Evolutionary conservation across 1,284 basidiomycete genomes (phyloP), one percentile per base, ranked within the genome.

Genomic region (Ceratobasidium sp.): DNA sequence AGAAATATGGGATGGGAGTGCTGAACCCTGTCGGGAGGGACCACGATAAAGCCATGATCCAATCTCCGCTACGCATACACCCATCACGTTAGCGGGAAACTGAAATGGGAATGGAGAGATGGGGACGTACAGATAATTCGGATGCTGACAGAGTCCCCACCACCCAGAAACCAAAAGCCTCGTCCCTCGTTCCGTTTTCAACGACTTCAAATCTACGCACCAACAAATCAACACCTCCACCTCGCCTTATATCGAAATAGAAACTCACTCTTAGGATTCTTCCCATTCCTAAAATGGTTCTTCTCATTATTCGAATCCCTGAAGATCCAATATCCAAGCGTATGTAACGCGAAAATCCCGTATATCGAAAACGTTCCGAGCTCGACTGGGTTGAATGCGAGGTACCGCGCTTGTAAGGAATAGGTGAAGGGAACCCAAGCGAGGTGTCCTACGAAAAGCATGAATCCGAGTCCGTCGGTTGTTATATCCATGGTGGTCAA

Each of bases 401-500:
- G 90, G 84, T 94, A 99, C 73, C 96, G 92, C 1, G 97, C 95
- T 84, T 99, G 97, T 6, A 99, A 89, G 27, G 91, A 91, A 84
- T 99, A 99, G 17, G 91, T 91, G 84, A 99, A 98, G 6, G 98
- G 97, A 9, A 99, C 94, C 94, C 95, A 99, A 22, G 91, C 86
- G 31, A 99, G 89, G 82, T 99, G 96, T 60, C 97, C 98, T 62
- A 98, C 90, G 3, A 95, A 86, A 41, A 99, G 91, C 97, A 99
- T 99, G 88, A 97, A 99, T 8, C 98, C 98, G 79, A 99, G 99
- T 5, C 97, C 97, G 79, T 99, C 98, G 31, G 94, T 95, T 8
- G 92, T 97, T 81, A 99, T 98, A 82, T 99, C 97, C 95, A 99
- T 99, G 22, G 94, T 96, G 14, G 94, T 97, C 76, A 99, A 88